Percentiles rank a stretch among this genome's conserved stretches.
Conservation (phyloP, 2,329 filamentous ascomycete species). For the Sphaceloma murrayae region DNA sequence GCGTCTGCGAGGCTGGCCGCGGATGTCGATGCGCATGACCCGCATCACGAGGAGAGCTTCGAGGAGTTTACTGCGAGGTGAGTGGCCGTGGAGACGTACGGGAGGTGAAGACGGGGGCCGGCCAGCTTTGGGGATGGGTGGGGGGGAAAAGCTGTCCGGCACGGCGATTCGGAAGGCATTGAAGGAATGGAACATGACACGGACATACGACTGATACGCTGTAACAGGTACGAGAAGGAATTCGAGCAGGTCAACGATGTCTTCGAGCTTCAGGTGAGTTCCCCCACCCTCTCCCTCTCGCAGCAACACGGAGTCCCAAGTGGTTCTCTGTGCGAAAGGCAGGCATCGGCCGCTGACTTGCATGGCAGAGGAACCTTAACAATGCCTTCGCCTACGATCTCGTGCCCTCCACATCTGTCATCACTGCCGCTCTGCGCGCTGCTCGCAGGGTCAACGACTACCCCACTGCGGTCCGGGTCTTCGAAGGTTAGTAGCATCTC, state of each 20-base stretch:
- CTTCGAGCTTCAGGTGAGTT: slow-evolving; percentile 97
- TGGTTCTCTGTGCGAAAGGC: slow-evolving; percentile 18
- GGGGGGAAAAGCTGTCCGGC: too few relatives aligned
- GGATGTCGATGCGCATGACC: slow-evolving; percentile 35
- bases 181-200: too few relatives aligned
- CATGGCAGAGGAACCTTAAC: slow-evolving; percentile 79
- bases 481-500: slow-evolving; percentile 64
- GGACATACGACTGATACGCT: too few relatives aligned
- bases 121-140: slow-evolving; percentile 17
- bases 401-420: slow-evolving; percentile 84
- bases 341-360: not conserved
- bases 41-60: slow-evolving; percentile 89
- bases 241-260: slow-evolving; percentile 96
- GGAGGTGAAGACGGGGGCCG: slow-evolving; percentile 18
- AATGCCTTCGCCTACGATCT: slow-evolving; percentile 99
- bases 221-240: slow-evolving; percentile 93
- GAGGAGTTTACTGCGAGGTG: slow-evolving; percentile 99
- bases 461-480: slow-evolving; percentile 94
- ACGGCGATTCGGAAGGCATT: too few relatives aligned
- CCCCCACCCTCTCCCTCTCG: too few relatives aligned
- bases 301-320: too few relatives aligned
- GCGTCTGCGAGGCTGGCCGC: slow-evolving; percentile 33
- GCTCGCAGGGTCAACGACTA: slow-evolving; percentile 96
- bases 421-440: slow-evolving; percentile 83
- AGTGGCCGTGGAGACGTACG: slow-evolving; percentile 24